phyloP scores from a whole-genome alignment of 768 basidiomycete genomes.

The Rhodotorula graminis region DNA sequence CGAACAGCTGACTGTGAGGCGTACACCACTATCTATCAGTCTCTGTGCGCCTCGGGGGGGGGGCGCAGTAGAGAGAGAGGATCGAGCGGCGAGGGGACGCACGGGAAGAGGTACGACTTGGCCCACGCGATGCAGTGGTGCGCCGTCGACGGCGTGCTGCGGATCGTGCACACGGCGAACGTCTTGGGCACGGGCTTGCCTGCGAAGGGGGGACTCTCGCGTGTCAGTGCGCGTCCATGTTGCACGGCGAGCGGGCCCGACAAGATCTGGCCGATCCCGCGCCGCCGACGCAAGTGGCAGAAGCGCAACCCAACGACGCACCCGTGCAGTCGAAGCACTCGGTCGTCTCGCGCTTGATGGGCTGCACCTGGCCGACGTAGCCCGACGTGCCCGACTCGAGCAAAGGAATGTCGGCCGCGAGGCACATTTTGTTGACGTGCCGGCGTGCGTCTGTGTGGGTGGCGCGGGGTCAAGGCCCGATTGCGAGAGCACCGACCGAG shows the following conservation, averaged over 20 bases:
- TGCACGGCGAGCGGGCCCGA: neutral
- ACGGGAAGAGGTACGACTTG: slow-evolving; percentile 89
- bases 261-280: no score
- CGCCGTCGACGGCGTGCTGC: slow-evolving; percentile 91
- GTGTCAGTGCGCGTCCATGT: neutral
- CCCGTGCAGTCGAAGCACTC: slow-evolving; percentile 90
- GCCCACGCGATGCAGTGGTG: slow-evolving; percentile 99
- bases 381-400: slow-evolving; percentile 97
- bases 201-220: neutral
- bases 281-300: neutral
- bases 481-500: neutral
- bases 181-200: slow-evolving; percentile 82
- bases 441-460: slow-evolving; percentile 70
- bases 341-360: slow-evolving; percentile 85
- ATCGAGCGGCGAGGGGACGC: slow-evolving; percentile 48
- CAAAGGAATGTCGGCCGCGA: slow-evolving; percentile 80
- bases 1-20: slow-evolving; percentile 74
- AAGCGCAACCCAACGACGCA: neutral
- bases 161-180: slow-evolving; percentile 95
- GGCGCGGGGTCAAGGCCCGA: neutral
- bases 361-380: slow-evolving; percentile 94
- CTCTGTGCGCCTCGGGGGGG: neutral
- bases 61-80: neutral
- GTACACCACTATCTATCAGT: neutral
- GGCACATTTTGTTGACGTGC: slow-evolving; percentile 97